phyloP scores from a whole-genome alignment of 306 rosid genomes.

The Malus asiatica region DNA sequence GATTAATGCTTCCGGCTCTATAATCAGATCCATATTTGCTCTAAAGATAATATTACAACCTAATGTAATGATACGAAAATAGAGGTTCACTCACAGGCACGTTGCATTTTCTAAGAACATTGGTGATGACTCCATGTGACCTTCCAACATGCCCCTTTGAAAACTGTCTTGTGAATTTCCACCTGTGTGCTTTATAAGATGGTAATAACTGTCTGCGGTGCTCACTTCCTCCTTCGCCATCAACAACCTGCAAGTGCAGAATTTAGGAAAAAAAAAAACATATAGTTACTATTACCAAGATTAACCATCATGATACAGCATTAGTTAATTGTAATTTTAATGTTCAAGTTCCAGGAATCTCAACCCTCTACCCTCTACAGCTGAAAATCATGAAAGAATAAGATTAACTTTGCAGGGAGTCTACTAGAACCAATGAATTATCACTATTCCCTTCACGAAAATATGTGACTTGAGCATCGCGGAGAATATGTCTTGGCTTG shows the following conservation, averaged over 20 bases:
- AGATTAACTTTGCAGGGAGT: not conserved
- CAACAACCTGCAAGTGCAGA: constrained; percentile 49
- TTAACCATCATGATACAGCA: not conserved
- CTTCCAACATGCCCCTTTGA: constrained; percentile 55
- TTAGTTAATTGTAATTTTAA: not conserved
- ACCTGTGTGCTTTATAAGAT: constrained; percentile 78
- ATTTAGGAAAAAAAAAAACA: not conserved
- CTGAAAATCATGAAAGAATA: not conserved
- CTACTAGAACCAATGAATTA: not conserved
- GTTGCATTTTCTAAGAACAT: constrained; percentile 51
- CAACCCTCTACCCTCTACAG: not conserved
- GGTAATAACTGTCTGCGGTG: constrained; percentile 64
- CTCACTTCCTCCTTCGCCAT: constrained; percentile 79
- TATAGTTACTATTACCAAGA: not conserved
- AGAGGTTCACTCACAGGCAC: constrained; percentile 52
- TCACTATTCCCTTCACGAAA: not conserved
- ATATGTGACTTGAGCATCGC: not conserved
- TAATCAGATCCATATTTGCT: not conserved
- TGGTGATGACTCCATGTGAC: constrained; percentile 38
- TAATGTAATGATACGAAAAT: not conserved
- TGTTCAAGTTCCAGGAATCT: not conserved
- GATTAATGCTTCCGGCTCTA: not conserved
- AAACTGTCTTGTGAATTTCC: constrained; percentile 36
- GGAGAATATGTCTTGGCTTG: not conserved
- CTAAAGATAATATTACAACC: not conserved